phyloP scores from a whole-genome alignment of 176 grass and related monocot genomes.

The Echinochloa phyllopogon region DNA sequence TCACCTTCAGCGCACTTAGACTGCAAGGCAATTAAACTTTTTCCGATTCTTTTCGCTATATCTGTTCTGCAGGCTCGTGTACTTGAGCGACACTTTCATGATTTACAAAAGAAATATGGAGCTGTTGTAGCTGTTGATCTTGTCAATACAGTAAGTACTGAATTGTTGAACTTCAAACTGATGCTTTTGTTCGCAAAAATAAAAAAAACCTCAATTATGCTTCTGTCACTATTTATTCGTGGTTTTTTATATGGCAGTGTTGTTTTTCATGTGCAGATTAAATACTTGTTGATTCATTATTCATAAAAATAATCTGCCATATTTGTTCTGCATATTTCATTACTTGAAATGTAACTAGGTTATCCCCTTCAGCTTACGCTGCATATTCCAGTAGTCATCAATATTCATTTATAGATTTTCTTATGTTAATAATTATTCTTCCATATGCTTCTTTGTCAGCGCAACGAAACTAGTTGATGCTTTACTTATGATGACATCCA shows the following conservation, averaged over 20 bases:
- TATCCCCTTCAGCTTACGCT: background rate
- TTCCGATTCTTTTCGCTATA: slow-evolving; percentile 8
- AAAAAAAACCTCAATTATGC: background rate
- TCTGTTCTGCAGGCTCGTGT: slow-evolving; percentile 58
- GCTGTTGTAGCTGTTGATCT: slow-evolving; percentile 79
- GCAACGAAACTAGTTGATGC: background rate
- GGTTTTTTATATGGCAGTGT: background rate
- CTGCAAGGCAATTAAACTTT: slow-evolving; percentile 12
- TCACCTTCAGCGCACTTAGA: background rate
- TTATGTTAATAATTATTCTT: background rate
- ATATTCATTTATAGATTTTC: background rate
- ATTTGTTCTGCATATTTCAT: background rate
- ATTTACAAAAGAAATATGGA: slow-evolving; percentile 93
- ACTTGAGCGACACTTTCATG: slow-evolving; percentile 79
- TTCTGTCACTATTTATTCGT: background rate
- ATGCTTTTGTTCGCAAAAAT: background rate
- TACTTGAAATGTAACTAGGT: background rate
- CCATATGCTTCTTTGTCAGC: background rate
- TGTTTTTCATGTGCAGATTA: background rate
- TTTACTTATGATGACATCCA: slow-evolving; percentile 5
- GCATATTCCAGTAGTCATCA: background rate
- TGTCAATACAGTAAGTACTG: slow-evolving; percentile 73
- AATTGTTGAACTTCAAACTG: background rate
- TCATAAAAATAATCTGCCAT: background rate
- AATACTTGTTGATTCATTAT: background rate